Evolutionary conservation across 306 rosid species (phyloP).

Genomic region (Trifolium subterraneum): DNA sequence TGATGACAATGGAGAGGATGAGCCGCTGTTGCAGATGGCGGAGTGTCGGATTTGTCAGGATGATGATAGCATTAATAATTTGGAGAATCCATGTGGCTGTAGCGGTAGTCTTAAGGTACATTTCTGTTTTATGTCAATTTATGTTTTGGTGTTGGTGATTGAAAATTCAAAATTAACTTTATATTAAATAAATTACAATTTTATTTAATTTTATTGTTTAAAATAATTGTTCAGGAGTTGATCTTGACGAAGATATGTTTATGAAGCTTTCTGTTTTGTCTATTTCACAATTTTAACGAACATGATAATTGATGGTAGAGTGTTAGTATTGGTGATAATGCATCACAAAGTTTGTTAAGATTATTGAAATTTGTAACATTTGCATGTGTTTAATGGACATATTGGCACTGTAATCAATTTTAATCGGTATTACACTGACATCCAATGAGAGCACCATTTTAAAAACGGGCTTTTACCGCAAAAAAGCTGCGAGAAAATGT

Average conservation of each 20-base stretch:
- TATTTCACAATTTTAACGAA: neutral
- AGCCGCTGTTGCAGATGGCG: slow-evolving; percentile 70
- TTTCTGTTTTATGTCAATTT: neutral
- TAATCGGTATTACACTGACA: no score
- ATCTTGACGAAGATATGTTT: neutral
- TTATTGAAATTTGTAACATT: neutral
- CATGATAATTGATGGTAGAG: neutral
- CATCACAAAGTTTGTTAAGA: neutral
- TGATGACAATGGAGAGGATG: slow-evolving; percentile 49
- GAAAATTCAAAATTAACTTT: no score
- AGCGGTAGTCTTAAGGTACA: slow-evolving; percentile 94
- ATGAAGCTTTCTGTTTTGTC: neutral
- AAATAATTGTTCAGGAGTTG: no score
- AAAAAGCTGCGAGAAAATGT: no score
- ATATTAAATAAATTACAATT: no score
- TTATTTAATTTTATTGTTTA: no score
- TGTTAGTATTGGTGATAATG: neutral
- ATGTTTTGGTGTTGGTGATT: neutral
- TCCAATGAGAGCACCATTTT: no score
- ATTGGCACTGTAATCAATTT: no score
- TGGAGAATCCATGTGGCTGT: slow-evolving; percentile 90
- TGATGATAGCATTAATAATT: slow-evolving; percentile 68
- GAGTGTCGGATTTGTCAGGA: slow-evolving; percentile 99
- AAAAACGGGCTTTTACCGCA: no score
- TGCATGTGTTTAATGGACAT: no score